Evolutionary conservation across 1,284 basidiomycete genomes (phyloP).

Genomic region (Garcileccinum viscosum): DNA sequence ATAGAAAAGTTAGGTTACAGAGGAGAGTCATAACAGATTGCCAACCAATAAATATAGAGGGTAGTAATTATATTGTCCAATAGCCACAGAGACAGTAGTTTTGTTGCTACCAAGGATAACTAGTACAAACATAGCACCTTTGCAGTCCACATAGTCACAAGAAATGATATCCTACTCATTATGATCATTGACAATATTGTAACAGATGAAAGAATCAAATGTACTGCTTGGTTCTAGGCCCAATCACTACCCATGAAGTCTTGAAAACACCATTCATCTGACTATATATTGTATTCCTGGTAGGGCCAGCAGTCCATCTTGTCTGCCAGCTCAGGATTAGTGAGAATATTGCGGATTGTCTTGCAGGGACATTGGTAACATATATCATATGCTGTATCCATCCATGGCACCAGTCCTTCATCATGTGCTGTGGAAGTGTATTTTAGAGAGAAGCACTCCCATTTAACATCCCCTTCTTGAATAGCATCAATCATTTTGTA

Average conservation of each 20-base stretch:
- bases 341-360: neutral
- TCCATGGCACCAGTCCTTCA: neutral
- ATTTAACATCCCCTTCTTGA: neutral
- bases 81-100: neutral
- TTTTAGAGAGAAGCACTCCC: neutral
- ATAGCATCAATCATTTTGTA: neutral
- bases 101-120: slow-evolving; percentile 3
- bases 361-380: neutral
- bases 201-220: neutral
- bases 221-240: neutral
- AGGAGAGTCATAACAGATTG: too few species aligned
- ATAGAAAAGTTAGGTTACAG: too few species aligned
- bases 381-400: neutral
- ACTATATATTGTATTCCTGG: neutral
- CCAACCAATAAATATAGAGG: neutral
- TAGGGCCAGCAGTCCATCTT: neutral
- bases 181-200: neutral
- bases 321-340: neutral
- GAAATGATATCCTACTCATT: neutral
- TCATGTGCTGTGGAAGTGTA: neutral
- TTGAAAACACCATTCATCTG: neutral
- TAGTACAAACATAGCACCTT: neutral
- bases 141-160: neutral
- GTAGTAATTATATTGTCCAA: neutral
- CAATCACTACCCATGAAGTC: neutral